A percentile compares a stretch with the other conserved stretches of the same genome.
These are phyloP conservation scores for Allantophomopsis lycopodina DNA, from an alignment of 2,329 filamentous ascomycete genomes.

Conservation along the genomic window DNA sequence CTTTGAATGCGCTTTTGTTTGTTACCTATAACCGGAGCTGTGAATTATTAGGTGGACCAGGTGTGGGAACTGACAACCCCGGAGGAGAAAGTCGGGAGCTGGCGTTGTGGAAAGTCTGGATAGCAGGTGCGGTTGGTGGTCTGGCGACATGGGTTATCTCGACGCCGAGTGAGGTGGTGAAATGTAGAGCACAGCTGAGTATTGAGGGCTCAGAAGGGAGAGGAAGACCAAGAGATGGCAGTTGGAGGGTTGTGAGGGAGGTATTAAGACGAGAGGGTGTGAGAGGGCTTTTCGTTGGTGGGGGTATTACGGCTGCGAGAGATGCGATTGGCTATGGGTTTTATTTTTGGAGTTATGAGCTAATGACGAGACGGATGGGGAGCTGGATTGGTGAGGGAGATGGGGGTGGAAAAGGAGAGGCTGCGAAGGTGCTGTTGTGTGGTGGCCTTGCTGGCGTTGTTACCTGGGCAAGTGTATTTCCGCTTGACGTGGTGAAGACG, in stretches of 20 bases:
- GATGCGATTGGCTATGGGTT: conserved; percentile 94
- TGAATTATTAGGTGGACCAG: conserved; percentile 32
- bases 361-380: conserved; percentile 46
- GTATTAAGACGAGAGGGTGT: conserved; percentile 45
- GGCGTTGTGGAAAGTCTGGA: conserved; percentile 55
- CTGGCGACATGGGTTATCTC: conserved; percentile 77
- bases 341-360: conserved; percentile 90
- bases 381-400: conserved; percentile 4
- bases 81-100: conserved; percentile 10
- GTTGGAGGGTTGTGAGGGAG: conserved; percentile 45
- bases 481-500: conserved; percentile 86
- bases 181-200: conserved; percentile 61
- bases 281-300: conserved; percentile 68
- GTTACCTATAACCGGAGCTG: conserved; percentile 83
- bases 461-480: conserved; percentile 85
- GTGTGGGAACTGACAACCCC: neutral
- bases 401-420: conserved; percentile 15
- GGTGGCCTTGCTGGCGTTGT: conserved; percentile 78
- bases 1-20: conserved; percentile 81
- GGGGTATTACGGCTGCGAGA: conserved; percentile 64
- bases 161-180: conserved; percentile 80
- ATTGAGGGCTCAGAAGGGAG: conserved; percentile 20
- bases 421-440: conserved; percentile 60
- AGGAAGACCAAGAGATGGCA: no score
- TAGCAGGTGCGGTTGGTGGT: conserved; percentile 70